phyloP scores from a whole-genome alignment of 805 yeast species.

The Kregervanrija delftensis region DNA sequence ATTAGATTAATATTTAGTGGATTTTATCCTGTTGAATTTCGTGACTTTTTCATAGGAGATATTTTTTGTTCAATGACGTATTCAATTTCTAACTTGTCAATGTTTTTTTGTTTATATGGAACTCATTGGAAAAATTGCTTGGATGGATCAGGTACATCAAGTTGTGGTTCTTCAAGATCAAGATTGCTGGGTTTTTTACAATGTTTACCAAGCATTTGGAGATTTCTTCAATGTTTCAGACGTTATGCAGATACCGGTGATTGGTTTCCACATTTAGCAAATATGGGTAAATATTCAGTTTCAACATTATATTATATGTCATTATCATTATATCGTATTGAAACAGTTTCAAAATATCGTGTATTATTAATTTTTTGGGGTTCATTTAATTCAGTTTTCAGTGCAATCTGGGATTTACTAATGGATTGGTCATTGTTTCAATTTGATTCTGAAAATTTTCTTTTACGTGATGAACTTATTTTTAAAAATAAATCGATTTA shows the following conservation, averaged over 20 bases:
- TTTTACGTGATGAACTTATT: conserved; percentile 68
- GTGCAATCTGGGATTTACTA: conserved; percentile 80
- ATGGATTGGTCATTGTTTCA: conserved; percentile 96
- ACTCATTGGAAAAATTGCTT: conserved; percentile 57
- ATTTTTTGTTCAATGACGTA: conserved; percentile 84
- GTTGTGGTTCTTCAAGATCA: conserved; percentile 76
- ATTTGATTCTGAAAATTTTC: conserved; percentile 44
- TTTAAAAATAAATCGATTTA: conserved; percentile 54
- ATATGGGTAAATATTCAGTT: conserved; percentile 68
- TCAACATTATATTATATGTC: conserved; percentile 63
- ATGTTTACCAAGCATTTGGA: conserved; percentile 83
- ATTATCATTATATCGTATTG: conserved; percentile 73
- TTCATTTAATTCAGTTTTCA: conserved; percentile 57
- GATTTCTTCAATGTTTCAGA: conserved; percentile 82
- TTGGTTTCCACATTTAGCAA: conserved; percentile 93
- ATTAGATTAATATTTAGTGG: conserved; percentile 78
- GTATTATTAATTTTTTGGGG: conserved; percentile 71
- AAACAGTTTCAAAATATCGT: conserved; percentile 34
- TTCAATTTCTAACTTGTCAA: conserved; percentile 75
- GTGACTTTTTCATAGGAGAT: conserved; percentile 92
- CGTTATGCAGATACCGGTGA: conserved; percentile 92
- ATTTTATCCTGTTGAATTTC: conserved; percentile 87
- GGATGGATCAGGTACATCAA: conserved; percentile 31
- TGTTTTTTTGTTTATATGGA: conserved; percentile 78
- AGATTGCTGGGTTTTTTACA: conserved; percentile 75